Evolutionary conservation across 306 rosid genomes (phyloP).

Genomic region (Lotus japonicus): DNA sequence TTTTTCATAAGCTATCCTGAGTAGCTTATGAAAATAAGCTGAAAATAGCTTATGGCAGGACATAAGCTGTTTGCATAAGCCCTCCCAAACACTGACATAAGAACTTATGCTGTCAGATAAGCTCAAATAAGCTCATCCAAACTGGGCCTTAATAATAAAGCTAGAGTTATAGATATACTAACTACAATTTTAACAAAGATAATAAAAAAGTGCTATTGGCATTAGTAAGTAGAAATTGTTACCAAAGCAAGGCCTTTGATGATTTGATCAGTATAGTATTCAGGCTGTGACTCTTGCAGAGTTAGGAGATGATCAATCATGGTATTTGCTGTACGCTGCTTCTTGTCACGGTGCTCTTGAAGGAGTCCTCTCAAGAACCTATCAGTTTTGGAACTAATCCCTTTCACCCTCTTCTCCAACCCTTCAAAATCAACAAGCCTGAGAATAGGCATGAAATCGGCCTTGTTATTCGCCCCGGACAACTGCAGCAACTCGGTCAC

Average conservation of each 20-base stretch:
- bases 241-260: slow-evolving; percentile 50
- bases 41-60: too few species aligned
- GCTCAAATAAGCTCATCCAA: too few species aligned
- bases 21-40: too few species aligned
- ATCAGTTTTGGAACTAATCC: slow-evolving; percentile 17
- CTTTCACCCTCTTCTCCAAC: slow-evolving; percentile 11
- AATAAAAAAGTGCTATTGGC: neutral
- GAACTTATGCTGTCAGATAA: too few species aligned
- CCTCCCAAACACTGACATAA: too few species aligned
- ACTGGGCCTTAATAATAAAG: too few species aligned
- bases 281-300: slow-evolving; percentile 28
- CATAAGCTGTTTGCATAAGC: too few species aligned
- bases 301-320: slow-evolving; percentile 44
- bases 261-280: slow-evolving; percentile 32
- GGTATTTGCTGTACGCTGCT: slow-evolving; percentile 10
- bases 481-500: neutral
- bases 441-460: slow-evolving; percentile 34
- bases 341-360: slow-evolving; percentile 22
- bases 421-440: slow-evolving; percentile 19
- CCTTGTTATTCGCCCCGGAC: slow-evolving; percentile 24
- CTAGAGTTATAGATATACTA: too few species aligned
- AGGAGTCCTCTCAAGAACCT: slow-evolving; percentile 29
- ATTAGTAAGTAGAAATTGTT: neutral
- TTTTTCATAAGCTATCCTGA: too few species aligned
- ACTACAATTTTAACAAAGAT: too few species aligned